phyloP scores from a whole-genome alignment of 129 eudicot species.

The Helianthus annuus region DNA sequence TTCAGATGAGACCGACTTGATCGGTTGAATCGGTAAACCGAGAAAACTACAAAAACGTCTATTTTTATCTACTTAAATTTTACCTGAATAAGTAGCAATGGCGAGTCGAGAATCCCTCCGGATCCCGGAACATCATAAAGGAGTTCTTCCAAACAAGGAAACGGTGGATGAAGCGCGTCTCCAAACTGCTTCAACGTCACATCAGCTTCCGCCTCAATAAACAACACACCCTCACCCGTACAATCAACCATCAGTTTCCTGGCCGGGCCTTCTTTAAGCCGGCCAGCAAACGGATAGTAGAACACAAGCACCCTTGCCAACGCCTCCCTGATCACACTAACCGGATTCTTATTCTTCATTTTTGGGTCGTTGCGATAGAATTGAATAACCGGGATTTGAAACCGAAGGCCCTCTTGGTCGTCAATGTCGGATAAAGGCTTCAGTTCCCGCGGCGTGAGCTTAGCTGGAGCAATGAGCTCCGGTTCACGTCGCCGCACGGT shows the following conservation, averaged over 20 bases:
- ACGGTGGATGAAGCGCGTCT: conserved; percentile 71
- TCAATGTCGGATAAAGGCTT: conserved; percentile 77
- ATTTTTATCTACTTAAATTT: not conserved
- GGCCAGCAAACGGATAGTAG: conserved; percentile 85
- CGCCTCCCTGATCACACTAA: conserved; percentile 53
- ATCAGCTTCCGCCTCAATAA: conserved; percentile 79
- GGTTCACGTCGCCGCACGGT: conserved; percentile 47
- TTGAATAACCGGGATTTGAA: conserved; percentile 68
- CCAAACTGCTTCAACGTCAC: conserved; percentile 66
- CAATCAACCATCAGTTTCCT: conserved; percentile 70
- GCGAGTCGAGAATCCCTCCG: conserved; percentile 44
- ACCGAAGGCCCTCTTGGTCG: conserved; percentile 87
- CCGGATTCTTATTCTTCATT: conserved; percentile 47
- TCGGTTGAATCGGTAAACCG: too few species aligned
- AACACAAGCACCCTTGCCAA: conserved; percentile 62
- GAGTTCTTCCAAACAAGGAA: conserved; percentile 75
- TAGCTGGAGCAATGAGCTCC: conserved; percentile 52
- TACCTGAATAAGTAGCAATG: conserved; percentile 69
- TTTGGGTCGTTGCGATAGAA: conserved; percentile 41
- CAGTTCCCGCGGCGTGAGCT: conserved; percentile 58
- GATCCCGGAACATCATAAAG: conserved; percentile 57
- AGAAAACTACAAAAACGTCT: not conserved
- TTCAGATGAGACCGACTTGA: too few species aligned
- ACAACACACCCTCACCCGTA: conserved; percentile 66
- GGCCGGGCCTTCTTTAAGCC: conserved; percentile 57